phyloP scores from a whole-genome alignment of 768 basidiomycete species.

The Boletus rubropictus region DNA sequence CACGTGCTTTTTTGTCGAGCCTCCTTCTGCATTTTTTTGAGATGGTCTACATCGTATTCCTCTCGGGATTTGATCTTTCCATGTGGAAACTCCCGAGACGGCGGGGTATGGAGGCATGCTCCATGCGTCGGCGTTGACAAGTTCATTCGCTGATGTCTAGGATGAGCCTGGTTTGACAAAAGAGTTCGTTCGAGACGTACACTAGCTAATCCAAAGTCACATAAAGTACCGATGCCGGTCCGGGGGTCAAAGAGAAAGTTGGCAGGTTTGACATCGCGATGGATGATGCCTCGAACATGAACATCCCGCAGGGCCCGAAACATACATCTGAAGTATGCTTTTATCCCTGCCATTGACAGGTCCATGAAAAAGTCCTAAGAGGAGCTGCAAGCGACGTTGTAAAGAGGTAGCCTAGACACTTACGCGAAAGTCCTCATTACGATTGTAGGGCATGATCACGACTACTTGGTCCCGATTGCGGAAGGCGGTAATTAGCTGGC shows the following conservation, averaged over 20 bases:
- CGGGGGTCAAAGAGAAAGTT: slow-evolving; percentile 92
- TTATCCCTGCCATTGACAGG: slow-evolving; percentile 72
- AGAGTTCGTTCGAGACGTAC: slow-evolving; percentile 40
- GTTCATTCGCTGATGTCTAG: slow-evolving; percentile 49
- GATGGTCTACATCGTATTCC: slow-evolving; percentile 42
- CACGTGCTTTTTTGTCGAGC: slow-evolving; percentile 48
- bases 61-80: slow-evolving; percentile 47
- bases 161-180: slow-evolving; percentile 2
- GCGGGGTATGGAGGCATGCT: slow-evolving; percentile 73
- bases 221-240: slow-evolving; percentile 77
- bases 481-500: slow-evolving; percentile 93
- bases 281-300: slow-evolving; percentile 81
- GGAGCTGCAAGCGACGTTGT: slow-evolving; percentile 5
- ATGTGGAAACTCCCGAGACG: slow-evolving; percentile 59
- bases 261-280: slow-evolving; percentile 96
- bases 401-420: slow-evolving; percentile 28
- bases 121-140: slow-evolving; percentile 39
- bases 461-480: slow-evolving; percentile 88
- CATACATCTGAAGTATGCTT: slow-evolving; percentile 84
- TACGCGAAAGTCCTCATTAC: slow-evolving; percentile 90
- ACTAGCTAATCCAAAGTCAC: slow-evolving; percentile 94
- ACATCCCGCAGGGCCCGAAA: slow-evolving; percentile 87
- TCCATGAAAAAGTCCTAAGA: slow-evolving; percentile 69
- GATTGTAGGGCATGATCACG: slow-evolving; percentile 88
- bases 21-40: slow-evolving; percentile 56